phyloP scores from a whole-genome alignment of 371 early-diverging fungal species.

The Capillidium heterosporum region DNA sequence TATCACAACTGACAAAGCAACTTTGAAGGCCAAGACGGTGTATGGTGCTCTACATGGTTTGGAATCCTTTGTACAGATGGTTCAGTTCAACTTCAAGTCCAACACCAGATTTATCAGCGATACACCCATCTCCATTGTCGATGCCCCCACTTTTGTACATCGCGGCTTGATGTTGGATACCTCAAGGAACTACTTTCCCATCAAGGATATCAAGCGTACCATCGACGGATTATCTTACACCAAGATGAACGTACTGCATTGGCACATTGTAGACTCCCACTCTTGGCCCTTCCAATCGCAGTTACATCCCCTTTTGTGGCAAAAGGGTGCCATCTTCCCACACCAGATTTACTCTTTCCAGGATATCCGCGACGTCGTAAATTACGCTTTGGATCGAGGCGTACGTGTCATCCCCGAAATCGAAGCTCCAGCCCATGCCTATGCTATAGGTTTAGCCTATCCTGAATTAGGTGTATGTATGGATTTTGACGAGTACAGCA shows the following conservation, averaged over 20 bases:
- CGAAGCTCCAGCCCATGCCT: slow-evolving; percentile 64
- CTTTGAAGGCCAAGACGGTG: slow-evolving; percentile 7
- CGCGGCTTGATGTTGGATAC: slow-evolving; percentile 65
- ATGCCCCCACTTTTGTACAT: slow-evolving; percentile 44
- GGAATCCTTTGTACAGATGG: slow-evolving; percentile 52
- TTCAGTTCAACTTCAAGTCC: slow-evolving; percentile 12
- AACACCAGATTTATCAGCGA: slow-evolving; percentile 19
- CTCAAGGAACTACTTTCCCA: slow-evolving; percentile 50
- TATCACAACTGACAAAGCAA: neutral
- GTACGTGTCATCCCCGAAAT: slow-evolving; percentile 61
- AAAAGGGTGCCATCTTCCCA: slow-evolving; percentile 37
- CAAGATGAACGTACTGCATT: slow-evolving; percentile 72
- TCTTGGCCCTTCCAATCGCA: slow-evolving; percentile 47
- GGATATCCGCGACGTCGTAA: slow-evolving; percentile 34
- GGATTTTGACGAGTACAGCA: slow-evolving; percentile 26
- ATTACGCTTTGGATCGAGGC: slow-evolving; percentile 47
- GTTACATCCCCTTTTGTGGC: slow-evolving; percentile 33
- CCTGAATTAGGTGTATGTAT: slow-evolving; percentile 23
- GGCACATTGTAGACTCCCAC: slow-evolving; percentile 66
- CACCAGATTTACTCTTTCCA: slow-evolving; percentile 31
- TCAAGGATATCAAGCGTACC: slow-evolving; percentile 32
- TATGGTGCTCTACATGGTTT: slow-evolving; percentile 61
- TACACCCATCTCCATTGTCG: slow-evolving; percentile 40
- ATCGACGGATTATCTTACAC: slow-evolving; percentile 58
- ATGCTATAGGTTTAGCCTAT: slow-evolving; percentile 13